A percentile compares a stretch with the other conserved stretches of the same genome.
phyloP scores from a whole-genome alignment of 2,329 filamentous ascomycete species.

The Fusarium secorum region DNA sequence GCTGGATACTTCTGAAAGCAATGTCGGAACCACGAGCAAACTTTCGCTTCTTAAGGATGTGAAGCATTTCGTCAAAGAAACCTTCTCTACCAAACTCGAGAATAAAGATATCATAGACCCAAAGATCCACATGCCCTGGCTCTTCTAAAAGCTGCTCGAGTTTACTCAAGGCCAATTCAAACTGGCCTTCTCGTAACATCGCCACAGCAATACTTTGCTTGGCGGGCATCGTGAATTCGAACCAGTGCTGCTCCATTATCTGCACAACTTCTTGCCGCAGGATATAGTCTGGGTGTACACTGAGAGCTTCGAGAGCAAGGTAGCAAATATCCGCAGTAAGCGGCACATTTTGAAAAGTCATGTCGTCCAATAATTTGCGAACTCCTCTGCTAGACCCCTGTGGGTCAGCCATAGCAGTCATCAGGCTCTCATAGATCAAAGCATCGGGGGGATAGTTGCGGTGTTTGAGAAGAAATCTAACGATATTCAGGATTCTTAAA shows the following conservation, averaged over 20 bases:
- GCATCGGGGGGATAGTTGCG: constrained; percentile 63
- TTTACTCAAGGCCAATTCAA: constrained; percentile 79
- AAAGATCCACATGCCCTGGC: constrained; percentile 65
- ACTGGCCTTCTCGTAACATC: constrained; percentile 80
- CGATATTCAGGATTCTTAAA: constrained; percentile 51
- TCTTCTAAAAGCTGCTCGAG: constrained; percentile 71
- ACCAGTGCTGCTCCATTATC: constrained; percentile 78
- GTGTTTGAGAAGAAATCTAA: constrained; percentile 66
- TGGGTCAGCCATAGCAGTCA: constrained; percentile 73
- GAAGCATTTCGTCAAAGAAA: constrained; percentile 80
- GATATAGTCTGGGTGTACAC: constrained; percentile 86
- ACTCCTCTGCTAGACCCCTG: constrained; percentile 74
- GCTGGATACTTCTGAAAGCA: constrained; percentile 65
- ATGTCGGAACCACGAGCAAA: constrained; percentile 47
- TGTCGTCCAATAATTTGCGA: constrained; percentile 72
- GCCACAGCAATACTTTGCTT: constrained; percentile 75
- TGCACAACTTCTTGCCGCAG: constrained; percentile 74
- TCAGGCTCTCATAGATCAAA: constrained; percentile 75
- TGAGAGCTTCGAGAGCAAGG: constrained; percentile 73
- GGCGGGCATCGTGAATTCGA: constrained; percentile 59
- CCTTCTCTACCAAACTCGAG: constrained; percentile 74
- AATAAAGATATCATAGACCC: constrained; percentile 82
- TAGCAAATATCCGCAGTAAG: constrained; percentile 75
- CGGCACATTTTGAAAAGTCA: constrained; percentile 68
- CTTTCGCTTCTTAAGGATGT: constrained; percentile 68